Base-by-base conservation (phyloP, 805 yeast genomes). In the Metschnikowia lochheadii region DNA sequence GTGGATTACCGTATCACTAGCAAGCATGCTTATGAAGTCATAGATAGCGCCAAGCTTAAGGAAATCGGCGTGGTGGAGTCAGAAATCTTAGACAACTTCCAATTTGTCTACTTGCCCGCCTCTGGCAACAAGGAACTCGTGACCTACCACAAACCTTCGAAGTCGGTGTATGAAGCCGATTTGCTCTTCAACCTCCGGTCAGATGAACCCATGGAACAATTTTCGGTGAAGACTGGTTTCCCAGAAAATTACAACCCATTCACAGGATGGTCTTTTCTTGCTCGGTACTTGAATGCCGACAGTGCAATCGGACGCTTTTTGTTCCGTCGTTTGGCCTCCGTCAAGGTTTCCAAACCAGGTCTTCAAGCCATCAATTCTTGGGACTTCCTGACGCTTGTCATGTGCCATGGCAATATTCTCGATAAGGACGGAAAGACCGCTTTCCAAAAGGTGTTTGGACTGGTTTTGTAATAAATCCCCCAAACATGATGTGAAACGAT, bases 101-200 rank as follows among this genome's bases (percentile, higher is more conserved):
- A 81, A 58, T 80, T 84, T 52, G 75, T 82, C 5, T 84, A 72
- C 59, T 61, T 84, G 48, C 85, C 86, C 11, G 63, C 67, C 5
- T 85, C 81, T 58, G 63, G 57, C n/a, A 85, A 84, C 63, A 73
- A 77, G 60, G 90, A 85, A 62, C 64, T 85, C 47, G 76, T 81
- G 2, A 58, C 79, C 56, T 79, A 63, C 60, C 81, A 81, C 59
- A 70, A 68, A 40, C 62, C 63, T 13, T 67, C 81, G 34, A 77
- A 76, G 61, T 71, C 80, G 0, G 58, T 84, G 17, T 70, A 79
- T 52, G 81, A 77, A 56, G 89, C 84, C 13, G 89, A 85, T 62
- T 61, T 84, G 51, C 58, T 84, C 33, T 79, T 84, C 67, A 82
- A 83, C 61, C 68, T 83, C 54, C 56, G 58, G 3, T 83, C 82